A percentile compares a stretch with the other conserved stretches of the same genome.
phyloP scores from a whole-genome alignment of 2,329 filamentous ascomycete species.

The Pseudophaeomoniella oleicola region DNA sequence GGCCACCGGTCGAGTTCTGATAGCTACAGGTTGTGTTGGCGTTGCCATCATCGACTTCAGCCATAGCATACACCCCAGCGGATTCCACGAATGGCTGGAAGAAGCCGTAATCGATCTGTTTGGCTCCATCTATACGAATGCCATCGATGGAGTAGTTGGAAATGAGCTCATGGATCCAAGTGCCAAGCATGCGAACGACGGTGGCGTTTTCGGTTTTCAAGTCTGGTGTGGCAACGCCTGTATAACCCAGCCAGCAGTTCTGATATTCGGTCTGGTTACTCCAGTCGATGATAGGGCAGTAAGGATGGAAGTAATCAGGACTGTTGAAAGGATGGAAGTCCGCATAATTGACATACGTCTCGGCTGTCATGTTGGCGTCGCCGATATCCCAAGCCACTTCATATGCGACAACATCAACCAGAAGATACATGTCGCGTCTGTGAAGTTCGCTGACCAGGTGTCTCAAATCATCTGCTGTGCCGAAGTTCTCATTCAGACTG shows the following conservation, averaged over 20 bases:
- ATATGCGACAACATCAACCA: constrained; percentile 5
- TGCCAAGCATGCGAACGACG: constrained; percentile 23
- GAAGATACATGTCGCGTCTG: constrained; percentile 22
- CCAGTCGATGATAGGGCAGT: constrained; percentile 9
- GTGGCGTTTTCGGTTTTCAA: constrained; percentile 26
- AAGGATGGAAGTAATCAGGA: constrained; percentile 10
- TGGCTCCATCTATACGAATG: constrained; percentile 33
- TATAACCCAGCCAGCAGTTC: constrained; percentile 37
- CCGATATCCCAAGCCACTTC: constrained; percentile 10
- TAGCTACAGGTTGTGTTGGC: constrained; percentile 23
- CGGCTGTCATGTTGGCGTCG: constrained; percentile 1
- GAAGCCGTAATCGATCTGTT: constrained; percentile 28
- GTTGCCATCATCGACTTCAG: constrained; percentile 27
- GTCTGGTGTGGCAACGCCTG: constrained; percentile 29
- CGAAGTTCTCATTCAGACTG: constrained; percentile 32
- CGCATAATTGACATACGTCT: constrained; percentile 8
- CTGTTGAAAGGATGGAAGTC: constrained; percentile 11
- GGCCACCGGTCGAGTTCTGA: constrained; percentile 27
- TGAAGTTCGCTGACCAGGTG: constrained; percentile 30
- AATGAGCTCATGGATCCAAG: constrained; percentile 26
- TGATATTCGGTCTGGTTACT: constrained; percentile 16
- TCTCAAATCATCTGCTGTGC: constrained; percentile 29
- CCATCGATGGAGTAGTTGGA: constrained; percentile 33
- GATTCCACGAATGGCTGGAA: constrained; percentile 21
- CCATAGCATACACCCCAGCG: constrained; percentile 29